Conservation (phyloP, 768 basidiomycete species). For the Hortiboletus flavorubellus region DNA sequence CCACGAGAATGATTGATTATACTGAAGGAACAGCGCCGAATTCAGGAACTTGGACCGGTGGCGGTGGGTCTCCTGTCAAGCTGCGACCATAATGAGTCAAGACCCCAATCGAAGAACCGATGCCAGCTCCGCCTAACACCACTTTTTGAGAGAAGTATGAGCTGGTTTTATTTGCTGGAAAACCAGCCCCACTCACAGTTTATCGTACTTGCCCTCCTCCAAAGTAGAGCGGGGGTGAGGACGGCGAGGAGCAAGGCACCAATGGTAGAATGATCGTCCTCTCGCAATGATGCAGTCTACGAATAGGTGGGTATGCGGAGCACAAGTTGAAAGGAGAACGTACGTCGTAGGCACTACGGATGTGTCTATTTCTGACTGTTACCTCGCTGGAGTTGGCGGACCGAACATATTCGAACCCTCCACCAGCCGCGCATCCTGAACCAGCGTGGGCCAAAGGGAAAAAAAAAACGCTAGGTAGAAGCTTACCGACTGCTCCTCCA, state of each 20-base stretch:
- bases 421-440: conserved; percentile 42
- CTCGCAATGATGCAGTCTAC: conserved; percentile 56
- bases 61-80: conserved; percentile 52
- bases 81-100: conserved; percentile 53
- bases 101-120: conserved; percentile 61
- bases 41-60: conserved; percentile 37
- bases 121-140: conserved; percentile 65
- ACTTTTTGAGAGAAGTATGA: conserved; percentile 39
- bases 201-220: conserved; percentile 61
- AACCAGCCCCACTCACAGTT: conserved; percentile 45
- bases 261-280: conserved; percentile 74
- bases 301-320: conserved; percentile 2
- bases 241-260: conserved; percentile 63
- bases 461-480: neutral
- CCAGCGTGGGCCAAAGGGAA: neutral
- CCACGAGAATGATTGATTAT: neutral
- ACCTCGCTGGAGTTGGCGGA: conserved; percentile 52
- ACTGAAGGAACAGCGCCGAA: conserved; percentile 16
- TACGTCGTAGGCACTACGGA: conserved; percentile 60
- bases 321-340: conserved; percentile 6
- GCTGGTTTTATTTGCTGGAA: neutral
- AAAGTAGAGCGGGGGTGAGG: conserved; percentile 66
- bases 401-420: conserved; percentile 58
- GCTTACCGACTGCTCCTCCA: conserved; percentile 53
- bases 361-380: conserved; percentile 45